These are phyloP conservation scores for Thielaviopsis populi DNA, from an alignment of 2,329 filamentous ascomycete species.

Conservation along the genomic window DNA sequence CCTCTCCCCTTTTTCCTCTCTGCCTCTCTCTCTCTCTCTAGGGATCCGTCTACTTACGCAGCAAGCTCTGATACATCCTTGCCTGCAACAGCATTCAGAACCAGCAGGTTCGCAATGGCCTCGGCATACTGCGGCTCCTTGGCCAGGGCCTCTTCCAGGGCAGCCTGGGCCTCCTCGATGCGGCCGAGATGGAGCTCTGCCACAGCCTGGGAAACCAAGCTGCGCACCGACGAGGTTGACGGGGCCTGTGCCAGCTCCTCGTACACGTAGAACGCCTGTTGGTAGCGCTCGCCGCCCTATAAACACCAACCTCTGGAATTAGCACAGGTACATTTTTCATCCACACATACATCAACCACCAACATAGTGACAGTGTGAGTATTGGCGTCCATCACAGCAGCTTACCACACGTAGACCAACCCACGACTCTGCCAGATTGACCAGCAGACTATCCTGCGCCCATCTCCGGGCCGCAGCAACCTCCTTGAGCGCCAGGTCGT, in stretches of 20 bases:
- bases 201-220: slow-evolving; percentile 74
- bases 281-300: slow-evolving; percentile 87
- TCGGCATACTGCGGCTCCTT: slow-evolving; percentile 58
- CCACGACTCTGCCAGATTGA: slow-evolving; percentile 94
- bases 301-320: slow-evolving; percentile 18
- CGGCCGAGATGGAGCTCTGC: slow-evolving; percentile 83
- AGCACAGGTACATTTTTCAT: not conserved
- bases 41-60: slow-evolving; percentile 33
- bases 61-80: slow-evolving; percentile 50
- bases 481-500: slow-evolving; percentile 81
- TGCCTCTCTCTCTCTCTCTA: no score
- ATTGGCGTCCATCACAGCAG: slow-evolving; percentile 18
- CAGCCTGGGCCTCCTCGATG: slow-evolving; percentile 74
- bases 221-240: slow-evolving; percentile 59
- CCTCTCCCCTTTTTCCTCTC: no score
- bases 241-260: slow-evolving; percentile 87
- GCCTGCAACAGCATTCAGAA: slow-evolving; percentile 62
- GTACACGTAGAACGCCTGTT: slow-evolving; percentile 93
- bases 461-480: slow-evolving; percentile 74
- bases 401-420: slow-evolving; percentile 72
- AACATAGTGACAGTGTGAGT: no score
- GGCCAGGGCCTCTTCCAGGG: slow-evolving; percentile 63
- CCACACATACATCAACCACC: no score
- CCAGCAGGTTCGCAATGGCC: slow-evolving; percentile 68
- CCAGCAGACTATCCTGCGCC: slow-evolving; percentile 86